Percentiles rank a stretch among this genome's conserved stretches.
Conservation (phyloP, 164 flowering plant species). For the Berberis vulgaris region DNA sequence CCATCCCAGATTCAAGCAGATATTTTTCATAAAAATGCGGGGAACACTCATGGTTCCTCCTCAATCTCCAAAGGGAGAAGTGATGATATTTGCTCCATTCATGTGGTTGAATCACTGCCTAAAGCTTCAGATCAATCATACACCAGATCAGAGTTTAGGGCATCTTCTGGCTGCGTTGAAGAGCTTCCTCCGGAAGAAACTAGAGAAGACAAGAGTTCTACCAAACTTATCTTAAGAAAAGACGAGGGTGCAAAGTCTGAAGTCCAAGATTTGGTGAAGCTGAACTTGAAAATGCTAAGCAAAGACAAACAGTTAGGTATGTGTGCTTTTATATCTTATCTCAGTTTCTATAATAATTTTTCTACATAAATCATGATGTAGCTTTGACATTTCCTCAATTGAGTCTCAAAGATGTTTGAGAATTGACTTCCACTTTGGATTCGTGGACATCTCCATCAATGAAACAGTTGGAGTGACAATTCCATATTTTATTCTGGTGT, state of each 20-base stretch:
- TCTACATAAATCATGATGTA: no score
- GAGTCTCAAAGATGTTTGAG: no score
- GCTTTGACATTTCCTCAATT: no score
- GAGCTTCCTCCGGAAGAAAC: slow-evolving; percentile 10
- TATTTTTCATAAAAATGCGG: slow-evolving; percentile 1
- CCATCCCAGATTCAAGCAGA: slow-evolving; percentile 4
- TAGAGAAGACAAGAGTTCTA: slow-evolving; percentile 11
- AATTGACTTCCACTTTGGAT: no score
- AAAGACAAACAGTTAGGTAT: slow-evolving; percentile 49
- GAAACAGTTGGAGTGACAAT: no score
- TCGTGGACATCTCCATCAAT: no score
- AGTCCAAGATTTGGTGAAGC: slow-evolving; percentile 69
- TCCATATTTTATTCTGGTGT: no score
- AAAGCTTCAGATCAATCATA: slow-evolving; percentile 10
- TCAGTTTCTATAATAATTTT: no score
- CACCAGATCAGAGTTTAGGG: slow-evolving; percentile 8
- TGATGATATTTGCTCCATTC: slow-evolving; percentile 10
- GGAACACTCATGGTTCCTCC: background rate
- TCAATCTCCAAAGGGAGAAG: slow-evolving; percentile 5
- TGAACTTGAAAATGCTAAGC: slow-evolving; percentile 52
- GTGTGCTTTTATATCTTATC: background rate
- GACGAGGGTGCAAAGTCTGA: slow-evolving; percentile 46
- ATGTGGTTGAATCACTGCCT: slow-evolving; percentile 8
- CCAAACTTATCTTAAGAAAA: slow-evolving; percentile 10
- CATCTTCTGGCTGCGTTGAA: slow-evolving; percentile 15